Percentiles rank a stretch among this genome's conserved stretches.
Conservation (phyloP, 192 early-diverging fungal genomes). For the Lobulomyces angularis region DNA sequence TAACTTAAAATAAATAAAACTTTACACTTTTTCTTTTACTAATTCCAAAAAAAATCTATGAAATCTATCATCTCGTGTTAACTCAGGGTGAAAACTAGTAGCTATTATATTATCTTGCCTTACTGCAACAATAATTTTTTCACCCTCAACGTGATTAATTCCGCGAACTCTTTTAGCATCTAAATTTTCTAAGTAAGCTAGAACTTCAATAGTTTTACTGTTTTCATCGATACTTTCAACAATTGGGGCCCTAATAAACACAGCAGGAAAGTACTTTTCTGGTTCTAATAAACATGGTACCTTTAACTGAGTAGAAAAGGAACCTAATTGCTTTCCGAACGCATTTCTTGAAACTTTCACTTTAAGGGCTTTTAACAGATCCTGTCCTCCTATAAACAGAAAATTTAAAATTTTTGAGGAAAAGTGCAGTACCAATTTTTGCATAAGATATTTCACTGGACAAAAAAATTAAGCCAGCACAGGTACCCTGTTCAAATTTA, state of each 20-base stretch:
- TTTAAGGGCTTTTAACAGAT: slow-evolving; percentile 66
- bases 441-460: slow-evolving; percentile 57
- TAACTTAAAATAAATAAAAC: too few species aligned
- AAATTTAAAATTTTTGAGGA: too few species aligned
- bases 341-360: slow-evolving; percentile 83
- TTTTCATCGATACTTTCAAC: slow-evolving; percentile 56
- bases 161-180: slow-evolving; percentile 40
- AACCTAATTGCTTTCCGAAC: slow-evolving; percentile 87
- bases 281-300: slow-evolving; percentile 28
- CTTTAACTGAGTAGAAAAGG: slow-evolving; percentile 65
- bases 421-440: too few species aligned
- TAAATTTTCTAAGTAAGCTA: too few species aligned
- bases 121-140: slow-evolving; percentile 73
- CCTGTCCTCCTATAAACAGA: slow-evolving; percentile 83
- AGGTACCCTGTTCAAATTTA: slow-evolving; percentile 54
- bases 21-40: too few species aligned
- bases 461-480: slow-evolving; percentile 91
- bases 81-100: slow-evolving; percentile 92
- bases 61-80: slow-evolving; percentile 78
- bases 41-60: slow-evolving; percentile 72
- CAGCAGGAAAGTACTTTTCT: slow-evolving; percentile 37
- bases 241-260: slow-evolving; percentile 94
- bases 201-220: slow-evolving; percentile 57
- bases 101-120: slow-evolving; percentile 74
- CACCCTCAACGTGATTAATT: slow-evolving; percentile 34